Evolutionary conservation across 169 alveolate species (phyloP).

Genomic region (Cryptosporidium andersoni): DNA sequence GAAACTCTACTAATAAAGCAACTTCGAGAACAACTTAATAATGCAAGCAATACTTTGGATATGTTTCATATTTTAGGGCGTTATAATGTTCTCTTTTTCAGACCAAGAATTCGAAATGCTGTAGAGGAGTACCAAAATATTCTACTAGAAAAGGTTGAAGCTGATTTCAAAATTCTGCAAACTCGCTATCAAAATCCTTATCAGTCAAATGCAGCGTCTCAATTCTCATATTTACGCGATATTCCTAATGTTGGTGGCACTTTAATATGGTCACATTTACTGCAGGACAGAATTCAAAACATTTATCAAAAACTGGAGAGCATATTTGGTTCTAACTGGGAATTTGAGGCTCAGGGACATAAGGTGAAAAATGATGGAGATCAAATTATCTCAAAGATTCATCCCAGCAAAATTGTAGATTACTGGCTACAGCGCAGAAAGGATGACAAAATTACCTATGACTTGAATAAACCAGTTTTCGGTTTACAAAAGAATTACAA

Average conservation of each 20-base stretch:
- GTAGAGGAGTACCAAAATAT: constrained; percentile 95
- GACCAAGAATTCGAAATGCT: constrained; percentile 96
- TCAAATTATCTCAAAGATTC: constrained; percentile 85
- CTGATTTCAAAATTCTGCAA: constrained; percentile 88
- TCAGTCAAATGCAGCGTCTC: constrained; percentile 87
- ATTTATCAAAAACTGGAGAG: constrained; percentile 85
- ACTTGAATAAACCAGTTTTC: constrained; percentile 77
- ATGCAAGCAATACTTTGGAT: constrained; percentile 93
- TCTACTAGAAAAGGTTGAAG: constrained; percentile 88
- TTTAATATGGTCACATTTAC: constrained; percentile 91
- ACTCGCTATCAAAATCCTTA: constrained; percentile 89
- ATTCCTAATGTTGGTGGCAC: constrained; percentile 93
- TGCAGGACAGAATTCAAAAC: constrained; percentile 93
- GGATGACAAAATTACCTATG: constrained; percentile 75
- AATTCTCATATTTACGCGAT: constrained; percentile 88
- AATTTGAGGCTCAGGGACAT: constrained; percentile 79
- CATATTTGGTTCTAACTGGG: constrained; percentile 68
- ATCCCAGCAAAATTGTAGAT: constrained; percentile 80
- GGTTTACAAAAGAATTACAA: constrained; percentile 75
- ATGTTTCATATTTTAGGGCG: constrained; percentile 94
- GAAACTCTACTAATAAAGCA: constrained; percentile 93
- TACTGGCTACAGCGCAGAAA: constrained; percentile 84
- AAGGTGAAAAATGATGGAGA: constrained; percentile 91
- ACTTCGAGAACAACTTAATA: constrained; percentile 93
- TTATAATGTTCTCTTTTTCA: constrained; percentile 92